Conservation (phyloP, 106 monocot species). For the Apostasia shenzhenica region DNA sequence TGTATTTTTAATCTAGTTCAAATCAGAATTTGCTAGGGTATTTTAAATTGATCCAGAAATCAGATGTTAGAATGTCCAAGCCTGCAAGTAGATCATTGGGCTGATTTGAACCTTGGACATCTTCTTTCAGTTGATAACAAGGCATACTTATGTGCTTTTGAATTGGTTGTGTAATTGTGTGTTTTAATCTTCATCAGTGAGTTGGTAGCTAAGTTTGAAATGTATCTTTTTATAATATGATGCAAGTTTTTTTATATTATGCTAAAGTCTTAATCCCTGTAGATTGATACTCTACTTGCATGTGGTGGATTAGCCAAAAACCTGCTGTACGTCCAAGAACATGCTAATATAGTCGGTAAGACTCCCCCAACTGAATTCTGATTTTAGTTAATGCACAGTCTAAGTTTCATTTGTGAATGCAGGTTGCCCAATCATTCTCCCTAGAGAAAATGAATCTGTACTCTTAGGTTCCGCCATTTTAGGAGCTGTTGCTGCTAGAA, state of each 20-base stretch:
- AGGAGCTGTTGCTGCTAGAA: constrained; percentile 86
- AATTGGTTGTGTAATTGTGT: too few relatives aligned
- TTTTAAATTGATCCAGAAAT: too few relatives aligned
- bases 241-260: neutral
- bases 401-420: neutral
- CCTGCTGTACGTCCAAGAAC: constrained; percentile 79
- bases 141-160: too few relatives aligned
- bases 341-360: constrained; percentile 86
- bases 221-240: too few relatives aligned
- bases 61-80: too few relatives aligned
- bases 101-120: too few relatives aligned
- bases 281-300: constrained; percentile 94
- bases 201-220: too few relatives aligned
- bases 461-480: constrained; percentile 89
- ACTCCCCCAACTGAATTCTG: neutral
- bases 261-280: constrained; percentile 10
- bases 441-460: constrained; percentile 94
- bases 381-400: neutral
- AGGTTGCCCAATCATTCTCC: constrained; percentile 88
- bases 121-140: too few relatives aligned
- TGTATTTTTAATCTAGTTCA: too few relatives aligned
- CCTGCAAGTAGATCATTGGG: too few relatives aligned
- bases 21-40: too few relatives aligned
- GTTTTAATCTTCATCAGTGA: too few relatives aligned
- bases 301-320: constrained; percentile 99